A percentile compares a stretch with the other conserved stretches of the same genome.
Conservation (phyloP, 805 yeast species). For the Yamadazyma paraphyllophila region DNA sequence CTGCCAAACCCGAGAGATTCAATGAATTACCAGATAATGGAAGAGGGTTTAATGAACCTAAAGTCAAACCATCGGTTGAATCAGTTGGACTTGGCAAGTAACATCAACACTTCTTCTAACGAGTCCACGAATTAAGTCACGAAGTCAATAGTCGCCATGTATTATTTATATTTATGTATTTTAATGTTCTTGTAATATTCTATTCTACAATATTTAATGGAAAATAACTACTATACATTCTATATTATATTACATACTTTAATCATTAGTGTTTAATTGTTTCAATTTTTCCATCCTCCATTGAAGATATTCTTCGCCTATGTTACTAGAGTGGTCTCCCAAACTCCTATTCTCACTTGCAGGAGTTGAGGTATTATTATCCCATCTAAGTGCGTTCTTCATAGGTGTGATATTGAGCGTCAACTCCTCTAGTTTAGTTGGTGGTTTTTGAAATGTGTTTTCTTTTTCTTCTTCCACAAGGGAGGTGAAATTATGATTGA, state of each 20-base stretch:
- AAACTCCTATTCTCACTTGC: slow-evolving; percentile 16
- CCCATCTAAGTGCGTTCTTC: slow-evolving; percentile 7
- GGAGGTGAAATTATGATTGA: neutral
- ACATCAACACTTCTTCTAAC: neutral
- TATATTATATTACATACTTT: neutral
- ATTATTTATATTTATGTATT: neutral
- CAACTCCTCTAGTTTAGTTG: slow-evolving; percentile 5
- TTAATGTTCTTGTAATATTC: neutral
- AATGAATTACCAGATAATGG: neutral
- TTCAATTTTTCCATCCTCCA: slow-evolving; percentile 40
- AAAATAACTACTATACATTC: slow-evolving; percentile 5
- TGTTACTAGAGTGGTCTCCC: slow-evolving; percentile 36
- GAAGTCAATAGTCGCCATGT: neutral
- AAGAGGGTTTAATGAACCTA: neutral
- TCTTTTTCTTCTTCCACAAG: slow-evolving; percentile 12
- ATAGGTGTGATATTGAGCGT: slow-evolving; percentile 13
- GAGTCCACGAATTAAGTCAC: slow-evolving; percentile 1
- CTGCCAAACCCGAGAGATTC: slow-evolving; percentile 10
- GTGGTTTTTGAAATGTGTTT: slow-evolving; percentile 3
- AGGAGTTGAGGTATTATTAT: slow-evolving; percentile 15
- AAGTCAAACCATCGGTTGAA: neutral
- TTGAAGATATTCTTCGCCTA: slow-evolving; percentile 39
- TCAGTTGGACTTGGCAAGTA: neutral
- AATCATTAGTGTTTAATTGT: slow-evolving; percentile 17
- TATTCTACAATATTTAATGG: neutral